phyloP scores from a whole-genome alignment of 2,329 filamentous ascomycete genomes.

The Sporothrix pseudoabietina region DNA sequence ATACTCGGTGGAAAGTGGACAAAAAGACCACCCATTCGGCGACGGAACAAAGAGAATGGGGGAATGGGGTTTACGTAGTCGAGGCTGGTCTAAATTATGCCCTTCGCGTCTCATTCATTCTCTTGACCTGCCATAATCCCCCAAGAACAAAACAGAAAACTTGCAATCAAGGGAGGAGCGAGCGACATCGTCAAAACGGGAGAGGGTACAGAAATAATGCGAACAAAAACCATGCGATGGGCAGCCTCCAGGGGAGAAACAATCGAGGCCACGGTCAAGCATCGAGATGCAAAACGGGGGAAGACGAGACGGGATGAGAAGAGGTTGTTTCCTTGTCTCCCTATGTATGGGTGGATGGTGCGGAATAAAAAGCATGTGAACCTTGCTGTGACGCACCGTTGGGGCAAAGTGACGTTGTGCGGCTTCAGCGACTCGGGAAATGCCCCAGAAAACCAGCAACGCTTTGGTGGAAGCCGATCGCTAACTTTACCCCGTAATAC shows the following conservation, averaged over 20 bases:
- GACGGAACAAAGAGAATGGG: neutral
- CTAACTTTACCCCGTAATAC: neutral
- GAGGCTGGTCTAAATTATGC: neutral
- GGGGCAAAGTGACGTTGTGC: neutral
- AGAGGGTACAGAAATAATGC: too few relatives aligned
- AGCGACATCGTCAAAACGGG: conserved; percentile 2
- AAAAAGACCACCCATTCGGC: neutral
- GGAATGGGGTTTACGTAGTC: too few relatives aligned
- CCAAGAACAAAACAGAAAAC: neutral
- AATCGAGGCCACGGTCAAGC: neutral
- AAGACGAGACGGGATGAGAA: neutral
- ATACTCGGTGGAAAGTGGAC: neutral
- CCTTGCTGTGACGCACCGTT: neutral
- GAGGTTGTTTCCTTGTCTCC: neutral
- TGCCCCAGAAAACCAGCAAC: neutral
- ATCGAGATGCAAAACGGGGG: neutral
- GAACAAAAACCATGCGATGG: neutral
- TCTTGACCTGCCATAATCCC: neutral
- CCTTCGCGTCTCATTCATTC: neutral
- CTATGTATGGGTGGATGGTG: neutral
- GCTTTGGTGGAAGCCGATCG: neutral
- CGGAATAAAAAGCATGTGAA: conserved; percentile 15
- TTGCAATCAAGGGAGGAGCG: neutral
- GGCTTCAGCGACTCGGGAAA: neutral
- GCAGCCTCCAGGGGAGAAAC: neutral